Evolutionary conservation across 768 basidiomycete species (phyloP).

Genomic region (Mycena latifolia): DNA sequence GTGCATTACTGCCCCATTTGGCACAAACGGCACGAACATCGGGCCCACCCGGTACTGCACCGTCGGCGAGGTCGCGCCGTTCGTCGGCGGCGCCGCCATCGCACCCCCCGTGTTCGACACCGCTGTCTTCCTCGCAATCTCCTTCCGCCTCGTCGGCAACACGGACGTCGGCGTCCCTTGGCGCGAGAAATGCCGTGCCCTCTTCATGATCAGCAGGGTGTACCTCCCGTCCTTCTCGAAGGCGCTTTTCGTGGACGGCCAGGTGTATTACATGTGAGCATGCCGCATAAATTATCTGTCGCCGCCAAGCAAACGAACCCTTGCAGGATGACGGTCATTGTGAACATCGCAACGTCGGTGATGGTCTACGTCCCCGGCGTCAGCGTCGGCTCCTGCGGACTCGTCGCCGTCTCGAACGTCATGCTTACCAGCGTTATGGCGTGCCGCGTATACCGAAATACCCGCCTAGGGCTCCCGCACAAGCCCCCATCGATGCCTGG

Average conservation of each 20-base stretch:
- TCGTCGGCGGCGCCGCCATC: background rate
- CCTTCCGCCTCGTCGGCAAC: slow-evolving; percentile 7
- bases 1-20: background rate
- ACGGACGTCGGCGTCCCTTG: background rate
- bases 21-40: background rate
- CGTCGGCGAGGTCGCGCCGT: background rate
- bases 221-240: slow-evolving; percentile 5
- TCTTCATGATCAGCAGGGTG: background rate
- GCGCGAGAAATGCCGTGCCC: background rate
- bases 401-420: slow-evolving; percentile 5
- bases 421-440: slow-evolving; percentile 23
- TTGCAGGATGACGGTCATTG: background rate
- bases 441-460: slow-evolving; percentile 18
- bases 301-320: background rate
- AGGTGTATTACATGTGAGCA: slow-evolving; percentile 12
- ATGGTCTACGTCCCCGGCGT: background rate
- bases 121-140: slow-evolving; percentile 10
- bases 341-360: background rate
- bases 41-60: slow-evolving; percentile 9
- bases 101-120: slow-evolving; percentile 8
- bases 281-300: background rate
- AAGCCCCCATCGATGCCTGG: too few relatives aligned
- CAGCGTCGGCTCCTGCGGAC: background rate
- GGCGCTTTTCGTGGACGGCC: background rate
- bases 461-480: slow-evolving; percentile 1